Base-by-base conservation (phyloP, 805 yeast species). In the Zygosaccharomyces gambellarensis region DNA sequence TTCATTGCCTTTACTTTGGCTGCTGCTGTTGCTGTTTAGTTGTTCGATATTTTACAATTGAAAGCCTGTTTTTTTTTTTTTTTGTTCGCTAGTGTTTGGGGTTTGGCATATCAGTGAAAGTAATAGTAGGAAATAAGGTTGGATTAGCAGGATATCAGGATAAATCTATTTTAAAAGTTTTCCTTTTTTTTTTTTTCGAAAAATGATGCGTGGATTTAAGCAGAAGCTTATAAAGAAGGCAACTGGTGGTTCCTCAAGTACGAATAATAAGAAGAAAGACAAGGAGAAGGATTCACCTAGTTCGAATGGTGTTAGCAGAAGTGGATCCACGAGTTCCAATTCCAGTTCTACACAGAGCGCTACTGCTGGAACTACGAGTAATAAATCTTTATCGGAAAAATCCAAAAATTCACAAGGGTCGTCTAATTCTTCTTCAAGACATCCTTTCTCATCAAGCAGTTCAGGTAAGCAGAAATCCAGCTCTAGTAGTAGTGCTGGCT, bases 191-290 rank as follows among this genome's bases (percentile, higher is more conserved):
- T 29, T 36, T 19, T 40, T 32, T 36, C 53, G 53, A 67, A 79
- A 74, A 60, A 82, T 82, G 88, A 82, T 82, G 87, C 82, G 81
- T 70, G 87, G 87, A 27, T 82, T 82, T 67, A 82, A 81, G 62
- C 85, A 82, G 62, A 72, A 81, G 56, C 55, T 68, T 53, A 67
- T 66, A 36, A 68, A 67, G 62, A 67, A 67, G 57, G 63, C 71
- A 22, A 58, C 65, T 23, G 69, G 68, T 22, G 56, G 64, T 39
- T 65, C 71, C n/a, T 69, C 73, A 3, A 57, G 67, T 7, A 51
- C 53, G 12, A 54, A 61, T 43, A 70, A 70, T 39, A 68, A 68
- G 53, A 60, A 70, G 49, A 72, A 75, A 56, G 71, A 75, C 51
- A 72, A 76, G 63, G 74, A 76, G 45, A 68, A 67, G 48, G 73